Evolutionary conservation across 139 green algal genomes (phyloP), one percentile per base, ranked within the genome.

Genomic region (Zygnema cylindricum): DNA sequence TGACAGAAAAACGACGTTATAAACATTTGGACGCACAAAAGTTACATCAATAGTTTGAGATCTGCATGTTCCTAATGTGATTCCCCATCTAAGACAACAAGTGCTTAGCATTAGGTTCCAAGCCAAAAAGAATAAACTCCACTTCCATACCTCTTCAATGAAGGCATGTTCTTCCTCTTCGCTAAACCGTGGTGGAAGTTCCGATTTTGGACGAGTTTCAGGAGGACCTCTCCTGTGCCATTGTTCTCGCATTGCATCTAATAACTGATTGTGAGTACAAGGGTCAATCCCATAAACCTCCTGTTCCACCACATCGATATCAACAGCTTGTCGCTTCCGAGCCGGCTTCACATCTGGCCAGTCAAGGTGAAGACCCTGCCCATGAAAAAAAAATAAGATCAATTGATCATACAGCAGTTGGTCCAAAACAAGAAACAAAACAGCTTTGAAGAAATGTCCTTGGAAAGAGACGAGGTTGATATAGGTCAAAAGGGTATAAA

Each of bases 231-330:
- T 41, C 25, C 33, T 35, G 25, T 84, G 33, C 35, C 30, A 54
- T 63, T 77, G 55, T 32, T 55, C n/a, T 0, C 69, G 82, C 87
- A 91, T 86, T 0, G 69, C 79, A 81, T 85, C 87, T 1, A 90
- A 82, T 35, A 91, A 33, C 43, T 89, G 87, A 55, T 92, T 91
- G 63, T 90, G 73, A 2, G 82, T 92, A 41, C 81, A 86, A 42
- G 73, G 83, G 84, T 92, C 88, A 55, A 92, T 86, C 21, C 88
- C 88, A 30, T 92, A 92, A 38, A 92, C 88, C 73, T 92, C 88
- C 84, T 92, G 88, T 78, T 91, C 87, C 32, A 87, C 55, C 38
- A 91, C 87, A 69, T 91, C 87, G 7, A 33, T 36, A 33, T 77
- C 76, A 38, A 91, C 38, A 39, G 38, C 69, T 78, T 91, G 86